Evolutionary conservation across 2,329 filamentous ascomycete species (phyloP).

Genomic region (Alternaria sp.): DNA sequence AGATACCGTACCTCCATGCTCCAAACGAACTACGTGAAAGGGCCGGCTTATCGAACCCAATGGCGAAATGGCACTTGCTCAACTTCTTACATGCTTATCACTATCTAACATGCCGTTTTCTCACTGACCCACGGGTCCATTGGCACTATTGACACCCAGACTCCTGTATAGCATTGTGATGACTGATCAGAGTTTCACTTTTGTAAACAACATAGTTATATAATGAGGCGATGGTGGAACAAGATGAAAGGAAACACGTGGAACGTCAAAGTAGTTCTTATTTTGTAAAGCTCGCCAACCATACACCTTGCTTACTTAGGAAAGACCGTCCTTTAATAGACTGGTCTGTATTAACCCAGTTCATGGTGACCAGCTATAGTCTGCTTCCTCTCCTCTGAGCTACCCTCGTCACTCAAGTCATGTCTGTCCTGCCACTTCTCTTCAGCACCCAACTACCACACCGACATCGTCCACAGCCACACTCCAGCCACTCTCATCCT

Average conservation of each 20-base stretch:
- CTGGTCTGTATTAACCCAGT: background rate
- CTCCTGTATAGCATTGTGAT: background rate
- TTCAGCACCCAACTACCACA: conserved; percentile 20
- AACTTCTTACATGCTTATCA: background rate
- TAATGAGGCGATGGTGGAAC: no score
- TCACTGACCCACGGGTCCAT: background rate
- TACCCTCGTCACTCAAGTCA: background rate
- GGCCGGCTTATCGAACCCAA: background rate
- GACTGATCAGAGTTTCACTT: background rate
- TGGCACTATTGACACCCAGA: background rate
- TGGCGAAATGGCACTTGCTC: background rate
- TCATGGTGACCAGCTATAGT: background rate
- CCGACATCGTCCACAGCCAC: conserved; percentile 29
- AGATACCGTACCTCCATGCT: background rate
- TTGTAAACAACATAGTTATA: background rate
- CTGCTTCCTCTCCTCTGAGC: background rate
- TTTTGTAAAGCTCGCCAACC: background rate
- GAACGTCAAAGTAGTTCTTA: no score
- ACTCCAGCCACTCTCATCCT: conserved; percentile 15
- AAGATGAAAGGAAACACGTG: background rate
- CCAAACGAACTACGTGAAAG: background rate
- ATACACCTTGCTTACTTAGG: background rate
- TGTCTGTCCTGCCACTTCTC: no score
- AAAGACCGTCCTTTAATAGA: background rate
- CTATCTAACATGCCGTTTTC: background rate